These are phyloP conservation scores for Tranzscheliella williamsii DNA, from an alignment of 1,284 basidiomycete genomes.

Conservation along the genomic window DNA sequence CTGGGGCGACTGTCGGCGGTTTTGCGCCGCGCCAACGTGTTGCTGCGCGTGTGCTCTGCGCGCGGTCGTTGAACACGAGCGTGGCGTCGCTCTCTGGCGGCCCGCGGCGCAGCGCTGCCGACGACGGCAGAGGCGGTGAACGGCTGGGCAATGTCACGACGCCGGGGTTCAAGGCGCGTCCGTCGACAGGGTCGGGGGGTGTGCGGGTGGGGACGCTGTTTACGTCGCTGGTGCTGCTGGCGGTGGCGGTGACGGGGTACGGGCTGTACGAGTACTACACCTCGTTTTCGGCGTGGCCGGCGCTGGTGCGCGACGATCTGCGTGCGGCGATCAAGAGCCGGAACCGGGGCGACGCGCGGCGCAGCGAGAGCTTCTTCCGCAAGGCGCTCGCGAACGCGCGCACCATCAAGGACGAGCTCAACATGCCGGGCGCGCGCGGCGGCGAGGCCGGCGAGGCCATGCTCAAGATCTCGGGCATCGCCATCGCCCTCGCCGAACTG, in stretches of 20 bases:
- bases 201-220: conserved; percentile 35
- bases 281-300: conserved; percentile 59
- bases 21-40: no score
- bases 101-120: no score
- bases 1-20: no score
- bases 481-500: conserved; percentile 54
- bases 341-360: conserved; percentile 46
- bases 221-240: conserved; percentile 44
- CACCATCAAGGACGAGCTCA: conserved; percentile 28
- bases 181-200: conserved; percentile 11
- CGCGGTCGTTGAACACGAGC: no score
- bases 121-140: no score
- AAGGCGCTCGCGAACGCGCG: conserved; percentile 45
- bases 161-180: conserved; percentile 13
- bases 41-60: no score
- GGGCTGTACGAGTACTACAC: conserved; percentile 59
- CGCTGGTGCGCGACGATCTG: conserved; percentile 54
- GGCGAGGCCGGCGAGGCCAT: conserved; percentile 16
- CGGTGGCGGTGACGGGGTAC: conserved; percentile 51
- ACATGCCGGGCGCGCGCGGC: conserved; percentile 9
- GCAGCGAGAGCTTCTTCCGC: conserved; percentile 50
- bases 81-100: no score
- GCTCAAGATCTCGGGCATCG: conserved; percentile 59
- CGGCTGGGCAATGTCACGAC: conserved; percentile 26
- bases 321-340: conserved; percentile 56